Evolutionary conservation across 257 asterid species (phyloP).

Genomic region (Solanum appendiculatum): DNA sequence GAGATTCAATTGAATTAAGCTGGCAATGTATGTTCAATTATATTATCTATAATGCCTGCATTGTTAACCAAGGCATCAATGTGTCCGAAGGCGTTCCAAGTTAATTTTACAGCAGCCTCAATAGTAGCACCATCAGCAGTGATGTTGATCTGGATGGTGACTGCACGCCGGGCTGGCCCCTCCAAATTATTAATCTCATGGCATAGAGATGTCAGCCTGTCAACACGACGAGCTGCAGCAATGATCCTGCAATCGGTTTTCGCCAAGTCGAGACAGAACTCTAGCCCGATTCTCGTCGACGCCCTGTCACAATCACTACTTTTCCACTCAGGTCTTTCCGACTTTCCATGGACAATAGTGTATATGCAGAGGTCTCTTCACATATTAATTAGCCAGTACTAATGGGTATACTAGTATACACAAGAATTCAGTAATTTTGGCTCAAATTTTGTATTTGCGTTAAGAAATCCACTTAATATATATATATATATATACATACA

Average conservation of each 20-base stretch:
- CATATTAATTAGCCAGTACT: too few relatives aligned
- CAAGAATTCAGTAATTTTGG: too few relatives aligned
- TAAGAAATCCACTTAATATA: too few relatives aligned
- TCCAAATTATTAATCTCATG: not conserved
- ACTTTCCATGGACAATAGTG: too few relatives aligned
- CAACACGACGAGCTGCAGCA: too few relatives aligned
- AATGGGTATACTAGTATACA: too few relatives aligned
- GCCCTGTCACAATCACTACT: not conserved
- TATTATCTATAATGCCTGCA: not conserved
- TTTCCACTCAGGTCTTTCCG: not conserved
- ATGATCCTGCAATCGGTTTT: not conserved
- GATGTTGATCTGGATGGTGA: not conserved
- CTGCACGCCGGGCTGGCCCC: not conserved
- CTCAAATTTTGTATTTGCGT: too few relatives aligned
- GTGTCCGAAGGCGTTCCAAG: not conserved
- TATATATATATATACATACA: too few relatives aligned
- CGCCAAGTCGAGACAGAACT: not conserved
- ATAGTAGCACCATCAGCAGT: not conserved
- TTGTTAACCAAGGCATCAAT: not conserved
- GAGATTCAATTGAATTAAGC: too few relatives aligned
- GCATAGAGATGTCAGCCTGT: not conserved
- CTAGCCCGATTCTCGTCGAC: not conserved
- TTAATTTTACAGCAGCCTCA: not conserved
- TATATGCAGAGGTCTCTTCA: too few relatives aligned
- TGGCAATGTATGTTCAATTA: too few relatives aligned